Conservation (phyloP, 805 yeast species). For the Candida golubevii region DNA sequence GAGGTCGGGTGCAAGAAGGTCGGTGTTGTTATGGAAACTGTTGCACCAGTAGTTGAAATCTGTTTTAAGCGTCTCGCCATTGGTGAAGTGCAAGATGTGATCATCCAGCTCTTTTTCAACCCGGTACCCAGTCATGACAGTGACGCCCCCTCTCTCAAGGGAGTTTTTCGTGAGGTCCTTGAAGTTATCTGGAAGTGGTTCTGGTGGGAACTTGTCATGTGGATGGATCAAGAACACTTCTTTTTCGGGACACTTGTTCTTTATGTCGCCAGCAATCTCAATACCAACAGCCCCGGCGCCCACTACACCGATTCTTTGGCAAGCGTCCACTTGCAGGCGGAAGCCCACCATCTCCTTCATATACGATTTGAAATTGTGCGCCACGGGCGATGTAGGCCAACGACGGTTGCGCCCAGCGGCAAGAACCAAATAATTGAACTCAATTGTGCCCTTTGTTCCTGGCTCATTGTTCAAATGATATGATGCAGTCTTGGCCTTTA, state of each 20-base stretch:
- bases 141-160: slow-evolving; percentile 25
- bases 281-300: slow-evolving; percentile 55
- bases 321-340: slow-evolving; percentile 25
- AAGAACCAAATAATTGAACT: slow-evolving; percentile 44
- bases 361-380: slow-evolving; percentile 32
- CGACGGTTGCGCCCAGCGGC: slow-evolving; percentile 49
- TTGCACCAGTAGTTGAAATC: slow-evolving; percentile 36
- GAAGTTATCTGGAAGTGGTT: slow-evolving; percentile 31
- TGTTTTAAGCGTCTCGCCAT: slow-evolving; percentile 25
- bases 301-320: slow-evolving; percentile 36
- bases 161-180: slow-evolving; percentile 24
- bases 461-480: slow-evolving; percentile 20
- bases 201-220: slow-evolving; percentile 34
- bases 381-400: slow-evolving; percentile 55
- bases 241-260: slow-evolving; percentile 33
- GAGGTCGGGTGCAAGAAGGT: slow-evolving; percentile 21
- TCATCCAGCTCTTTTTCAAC: slow-evolving; percentile 19
- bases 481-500: slow-evolving; percentile 24
- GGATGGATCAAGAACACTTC: slow-evolving; percentile 37
- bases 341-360: slow-evolving; percentile 40
- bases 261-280: slow-evolving; percentile 48
- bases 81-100: slow-evolving; percentile 26
- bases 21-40: slow-evolving; percentile 30
- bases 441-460: slow-evolving; percentile 19
- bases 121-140: slow-evolving; percentile 27